Evolutionary conservation across 2,329 filamentous ascomycete species (phyloP), one percentile per base, ranked within the genome.

Genomic region (Blastomyces emzantsi): DNA sequence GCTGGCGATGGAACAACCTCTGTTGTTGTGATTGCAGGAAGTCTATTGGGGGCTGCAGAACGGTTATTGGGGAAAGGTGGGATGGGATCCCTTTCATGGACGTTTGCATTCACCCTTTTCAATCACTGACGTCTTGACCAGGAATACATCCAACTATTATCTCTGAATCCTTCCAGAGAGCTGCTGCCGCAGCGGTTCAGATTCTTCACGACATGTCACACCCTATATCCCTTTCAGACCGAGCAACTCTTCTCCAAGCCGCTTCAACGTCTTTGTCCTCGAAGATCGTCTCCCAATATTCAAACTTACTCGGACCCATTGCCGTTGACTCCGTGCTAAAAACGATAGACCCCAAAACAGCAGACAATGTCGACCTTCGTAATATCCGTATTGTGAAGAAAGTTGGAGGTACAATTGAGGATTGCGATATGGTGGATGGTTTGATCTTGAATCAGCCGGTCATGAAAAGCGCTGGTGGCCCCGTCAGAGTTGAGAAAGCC

Each of bases 321-420:
- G 94, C 94, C 54, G 94, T 99, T 64, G 95, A 97, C 76, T 90
- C 94, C 28, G 93, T 99, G 61, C 87, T 93, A 66, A 95, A 95
- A 81, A 91, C 93, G 63, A 97, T 99, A 78, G 93, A 99, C 74
- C 83, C 93, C 65, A 96, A 92, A 81, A 96, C 89, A 28, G 93
- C 94, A 63, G 90, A 97, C 69, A 99, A 99, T 69, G 94, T 97
- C 63, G 94, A 99, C 73, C 82, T 99, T 64, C 91, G 90, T 76
- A 97, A 97, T 78, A 97, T 99, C 67, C 87, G 94, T 69, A 94
- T 97, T 70, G 84, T 99, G 73, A 97, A 97, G 85, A 97, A 97
- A 80, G 89, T 95, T 63, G 94, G 94, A 71, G 94, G 94, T 66
- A 97, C 95, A 51, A 97, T 99, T 75, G 94, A 99, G 74, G 94